phyloP scores from a whole-genome alignment of 2,329 filamentous ascomycete species.

The Penicillium sp. region DNA sequence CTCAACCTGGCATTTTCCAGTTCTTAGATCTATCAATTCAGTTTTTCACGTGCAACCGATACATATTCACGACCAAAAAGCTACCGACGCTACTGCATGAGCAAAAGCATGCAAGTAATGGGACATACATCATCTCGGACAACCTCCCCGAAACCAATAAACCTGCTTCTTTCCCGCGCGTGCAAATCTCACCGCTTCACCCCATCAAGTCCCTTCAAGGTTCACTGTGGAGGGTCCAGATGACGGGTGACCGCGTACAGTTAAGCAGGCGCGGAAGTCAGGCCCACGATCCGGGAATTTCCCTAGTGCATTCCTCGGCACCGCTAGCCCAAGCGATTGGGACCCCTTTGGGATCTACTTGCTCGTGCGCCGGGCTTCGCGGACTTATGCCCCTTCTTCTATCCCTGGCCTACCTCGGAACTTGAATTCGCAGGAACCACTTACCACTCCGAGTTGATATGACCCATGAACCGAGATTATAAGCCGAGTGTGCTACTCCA shows the following conservation, averaged over 20 bases:
- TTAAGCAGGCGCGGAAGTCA: not conserved
- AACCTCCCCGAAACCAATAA: no score
- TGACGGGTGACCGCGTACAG: not conserved
- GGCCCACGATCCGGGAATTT: not conserved
- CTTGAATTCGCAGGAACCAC: not conserved
- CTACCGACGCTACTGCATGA: not conserved
- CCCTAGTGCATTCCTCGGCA: slow-evolving; percentile 3
- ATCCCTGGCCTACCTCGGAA: not conserved
- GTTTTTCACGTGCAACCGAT: not conserved
- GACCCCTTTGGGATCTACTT: not conserved
- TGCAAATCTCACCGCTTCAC: not conserved
- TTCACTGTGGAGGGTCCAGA: no score
- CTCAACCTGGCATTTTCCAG: no score
- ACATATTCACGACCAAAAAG: not conserved
- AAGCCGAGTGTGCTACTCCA: no score
- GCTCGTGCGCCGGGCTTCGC: not conserved
- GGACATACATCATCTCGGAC: not conserved
- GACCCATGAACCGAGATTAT: not conserved
- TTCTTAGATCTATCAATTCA: not conserved
- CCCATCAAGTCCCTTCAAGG: not conserved
- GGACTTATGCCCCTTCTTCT: not conserved
- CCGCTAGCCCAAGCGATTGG: not conserved
- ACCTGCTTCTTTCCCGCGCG: not conserved
- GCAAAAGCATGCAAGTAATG: not conserved
- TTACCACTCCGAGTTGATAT: not conserved